Percentiles rank a stretch among this genome's conserved stretches.
These are phyloP conservation scores for Coccomyxa sp. DNA, from an alignment of 139 green algal species.

Conservation along the genomic window DNA sequence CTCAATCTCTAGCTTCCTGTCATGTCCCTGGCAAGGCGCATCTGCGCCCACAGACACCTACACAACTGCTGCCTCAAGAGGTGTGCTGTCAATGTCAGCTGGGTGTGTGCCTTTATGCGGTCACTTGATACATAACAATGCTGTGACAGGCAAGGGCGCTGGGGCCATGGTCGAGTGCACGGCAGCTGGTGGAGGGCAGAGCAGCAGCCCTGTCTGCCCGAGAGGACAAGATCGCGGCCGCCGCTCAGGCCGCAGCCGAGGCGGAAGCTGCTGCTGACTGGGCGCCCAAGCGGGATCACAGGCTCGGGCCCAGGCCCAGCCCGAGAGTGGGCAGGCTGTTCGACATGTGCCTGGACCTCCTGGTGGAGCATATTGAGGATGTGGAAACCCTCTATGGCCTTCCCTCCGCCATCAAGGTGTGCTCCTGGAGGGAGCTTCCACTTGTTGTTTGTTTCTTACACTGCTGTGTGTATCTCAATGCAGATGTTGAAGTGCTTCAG, in stretches of 20 bases:
- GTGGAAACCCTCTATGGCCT: constrained; percentile 59
- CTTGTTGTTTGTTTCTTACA: too few relatives aligned
- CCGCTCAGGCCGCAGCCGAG: constrained; percentile 2
- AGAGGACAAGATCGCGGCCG: constrained; percentile 32
- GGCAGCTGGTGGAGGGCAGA: constrained; percentile 54
- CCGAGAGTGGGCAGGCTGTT: constrained; percentile 25
- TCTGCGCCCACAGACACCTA: background rate
- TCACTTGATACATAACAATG: background rate
- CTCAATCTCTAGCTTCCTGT: background rate
- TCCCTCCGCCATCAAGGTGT: constrained; percentile 45
- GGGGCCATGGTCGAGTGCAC: constrained; percentile 55
- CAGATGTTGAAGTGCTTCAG: too few relatives aligned
- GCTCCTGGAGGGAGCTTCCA: too few relatives aligned
- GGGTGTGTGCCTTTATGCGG: background rate
- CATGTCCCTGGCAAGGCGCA: background rate
- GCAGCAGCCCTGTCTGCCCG: constrained; percentile 41
- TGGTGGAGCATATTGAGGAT: constrained; percentile 54
- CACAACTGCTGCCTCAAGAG: background rate
- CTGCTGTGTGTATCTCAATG: too few relatives aligned
- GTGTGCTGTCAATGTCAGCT: background rate
- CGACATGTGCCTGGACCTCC: constrained; percentile 28
- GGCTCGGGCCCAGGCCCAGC: constrained; percentile 16
- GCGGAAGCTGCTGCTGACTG: constrained; percentile 21
- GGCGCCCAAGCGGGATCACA: constrained; percentile 34
- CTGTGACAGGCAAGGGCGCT: constrained; percentile 47